Base-by-base conservation (phyloP, 768 basidiomycete genomes). In the Panaeolus papilionaceus region DNA sequence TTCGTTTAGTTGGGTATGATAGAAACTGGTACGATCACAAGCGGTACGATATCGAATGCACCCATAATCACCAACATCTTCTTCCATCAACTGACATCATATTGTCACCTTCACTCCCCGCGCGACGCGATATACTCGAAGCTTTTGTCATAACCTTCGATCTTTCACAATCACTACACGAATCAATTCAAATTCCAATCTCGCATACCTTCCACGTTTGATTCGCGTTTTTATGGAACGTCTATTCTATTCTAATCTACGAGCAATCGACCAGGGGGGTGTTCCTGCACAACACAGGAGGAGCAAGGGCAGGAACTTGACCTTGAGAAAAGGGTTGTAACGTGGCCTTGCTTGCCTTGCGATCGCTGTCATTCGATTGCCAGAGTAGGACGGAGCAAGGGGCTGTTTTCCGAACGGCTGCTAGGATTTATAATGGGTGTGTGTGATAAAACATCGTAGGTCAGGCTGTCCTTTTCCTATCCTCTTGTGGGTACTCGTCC, bases 231-330 rank as follows among this genome's bases (percentile, higher is more conserved):
- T 58, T 16, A 58, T 58, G 28, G 10, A 28, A 58, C 33, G 26
- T 58, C 54, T 58, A 58, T 58, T 58, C 54, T 33, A 58, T 58
- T 58, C 54, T 58, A 37, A 16, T 58, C 54, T 58, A 37, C 47
- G 9, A 23, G 26, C 20, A 51, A 51, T 51, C n/a, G 47, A 23
- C 7, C 8, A 9, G 47, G 23, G 47, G 6, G 47, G n/a, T 26
- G 14, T 4, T 23, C 14, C 42, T 16, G 11, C 11, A 40, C 5
- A 33, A 33, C 33, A 33, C 33, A 33, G 33, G 14, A 23, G 6
- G 49, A 7, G 10, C 54, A 58, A 33, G 54, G 54, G 16, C 28
- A 4, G 54, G 54, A 37, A 20, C 14, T 4, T 7, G 20, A 10
- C 14, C 8, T 51, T 58, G 54, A 33, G 54, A 58, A 58, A 33